Percentiles rank a stretch among this genome's conserved stretches.
phyloP scores from a whole-genome alignment of 2,329 filamentous ascomycete species.

The Triangularia setosa region DNA sequence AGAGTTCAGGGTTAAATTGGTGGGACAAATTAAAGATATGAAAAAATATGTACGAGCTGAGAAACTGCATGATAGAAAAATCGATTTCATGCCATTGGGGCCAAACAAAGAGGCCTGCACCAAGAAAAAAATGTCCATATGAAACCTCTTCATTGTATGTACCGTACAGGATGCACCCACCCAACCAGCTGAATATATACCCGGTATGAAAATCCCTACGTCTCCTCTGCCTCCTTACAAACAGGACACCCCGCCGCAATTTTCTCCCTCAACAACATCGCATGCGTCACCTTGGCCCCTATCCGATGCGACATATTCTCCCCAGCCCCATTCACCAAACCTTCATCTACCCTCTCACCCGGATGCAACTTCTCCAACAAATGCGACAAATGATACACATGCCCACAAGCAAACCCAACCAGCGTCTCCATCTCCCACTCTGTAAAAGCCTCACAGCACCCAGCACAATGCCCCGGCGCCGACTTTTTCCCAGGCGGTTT shows the following conservation, averaged over 20 bases:
- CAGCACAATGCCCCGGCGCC: constrained; percentile 55
- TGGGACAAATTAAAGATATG: neutral
- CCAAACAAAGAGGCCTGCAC: neutral
- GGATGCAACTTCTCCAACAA: constrained; percentile 54
- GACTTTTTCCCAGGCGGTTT: constrained; percentile 31
- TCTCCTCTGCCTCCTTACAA: constrained; percentile 36
- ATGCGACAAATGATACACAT: constrained; percentile 75
- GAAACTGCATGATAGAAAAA: neutral
- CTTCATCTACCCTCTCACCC: constrained; percentile 44
- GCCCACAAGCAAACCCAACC: constrained; percentile 76
- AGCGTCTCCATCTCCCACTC: constrained; percentile 67
- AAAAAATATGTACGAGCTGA: too few species aligned
- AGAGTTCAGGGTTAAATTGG: constrained; percentile 9
- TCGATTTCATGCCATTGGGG: neutral
- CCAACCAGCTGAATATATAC: neutral
- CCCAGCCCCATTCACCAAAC: constrained; percentile 39
- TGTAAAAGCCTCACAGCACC: constrained; percentile 53
- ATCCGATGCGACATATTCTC: constrained; percentile 55
- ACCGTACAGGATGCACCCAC: too few species aligned
- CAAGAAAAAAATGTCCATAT: neutral
- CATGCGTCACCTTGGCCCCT: constrained; percentile 82
- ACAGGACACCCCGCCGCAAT: constrained; percentile 63
- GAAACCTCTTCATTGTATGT: neutral
- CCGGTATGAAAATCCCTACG: neutral
- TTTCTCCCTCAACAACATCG: constrained; percentile 69